phyloP scores from a whole-genome alignment of 176 grass and related monocot genomes.

The Rhipidocladum racemiflorum region DNA sequence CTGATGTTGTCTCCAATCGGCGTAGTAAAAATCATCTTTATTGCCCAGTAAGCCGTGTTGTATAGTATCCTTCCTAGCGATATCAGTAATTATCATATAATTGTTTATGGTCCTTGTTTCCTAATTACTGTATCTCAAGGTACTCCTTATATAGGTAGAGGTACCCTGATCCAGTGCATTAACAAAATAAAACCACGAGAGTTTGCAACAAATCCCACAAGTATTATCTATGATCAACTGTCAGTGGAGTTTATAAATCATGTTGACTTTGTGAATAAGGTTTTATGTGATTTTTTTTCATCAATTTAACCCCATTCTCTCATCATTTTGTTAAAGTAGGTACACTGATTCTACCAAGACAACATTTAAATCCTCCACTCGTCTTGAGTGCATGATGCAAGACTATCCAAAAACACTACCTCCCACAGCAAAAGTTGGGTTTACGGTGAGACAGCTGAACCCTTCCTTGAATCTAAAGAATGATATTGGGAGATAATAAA shows the following conservation, averaged over 20 bases:
- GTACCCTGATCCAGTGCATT: neutral
- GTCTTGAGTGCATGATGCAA: slow-evolving; percentile 99
- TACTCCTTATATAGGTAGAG: neutral
- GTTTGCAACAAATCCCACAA: neutral
- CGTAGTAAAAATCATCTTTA: neutral
- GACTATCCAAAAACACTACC: slow-evolving; percentile 94
- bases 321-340: slow-evolving; percentile 37
- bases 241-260: neutral
- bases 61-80: neutral
- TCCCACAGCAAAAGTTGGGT: slow-evolving; percentile 85
- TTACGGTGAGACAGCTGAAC: slow-evolving; percentile 58
- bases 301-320: too few species aligned
- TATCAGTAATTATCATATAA: neutral
- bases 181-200: neutral
- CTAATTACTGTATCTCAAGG: neutral
- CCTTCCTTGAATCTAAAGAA: neutral
- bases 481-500: neutral
- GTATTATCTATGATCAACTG: neutral
- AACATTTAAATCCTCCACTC: slow-evolving; percentile 89
- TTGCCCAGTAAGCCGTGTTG: neutral
- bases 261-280: neutral
- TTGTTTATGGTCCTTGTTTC: neutral
- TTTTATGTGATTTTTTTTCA: too few species aligned
- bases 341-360: slow-evolving; percentile 83
- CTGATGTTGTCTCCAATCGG: neutral